Conservation (phyloP, 306 rosid genomes). For the Nissolia schottii region DNA sequence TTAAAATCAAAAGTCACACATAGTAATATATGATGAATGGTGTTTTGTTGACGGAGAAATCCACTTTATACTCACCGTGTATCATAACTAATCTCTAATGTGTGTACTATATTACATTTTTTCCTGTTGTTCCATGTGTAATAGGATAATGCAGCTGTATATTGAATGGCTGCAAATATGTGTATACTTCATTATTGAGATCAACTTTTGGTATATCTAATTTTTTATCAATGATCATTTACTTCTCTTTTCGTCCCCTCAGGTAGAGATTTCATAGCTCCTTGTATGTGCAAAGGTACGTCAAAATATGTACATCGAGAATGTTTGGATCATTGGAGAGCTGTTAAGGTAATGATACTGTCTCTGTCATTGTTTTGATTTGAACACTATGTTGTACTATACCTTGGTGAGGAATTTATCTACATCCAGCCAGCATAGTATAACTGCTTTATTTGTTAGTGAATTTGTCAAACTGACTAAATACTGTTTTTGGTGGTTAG, state of each 20-base stretch:
- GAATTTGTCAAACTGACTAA: background rate
- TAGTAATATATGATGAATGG: background rate
- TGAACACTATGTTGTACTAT: background rate
- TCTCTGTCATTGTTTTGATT: background rate
- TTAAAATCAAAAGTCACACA: background rate
- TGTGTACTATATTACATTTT: background rate
- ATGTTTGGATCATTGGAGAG: constrained; percentile 98
- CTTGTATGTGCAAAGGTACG: constrained; percentile 95
- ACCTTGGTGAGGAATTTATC: background rate
- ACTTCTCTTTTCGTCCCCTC: constrained; percentile 3
- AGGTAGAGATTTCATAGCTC: constrained; percentile 99
- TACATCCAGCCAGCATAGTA: background rate
- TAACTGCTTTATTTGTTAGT: background rate
- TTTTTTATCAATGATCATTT: background rate
- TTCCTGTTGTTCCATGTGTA: background rate
- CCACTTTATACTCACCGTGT: background rate
- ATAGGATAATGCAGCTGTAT: background rate
- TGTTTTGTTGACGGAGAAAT: background rate
- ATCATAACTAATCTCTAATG: background rate
- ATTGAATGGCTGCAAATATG: background rate
- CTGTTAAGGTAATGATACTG: constrained; percentile 58
- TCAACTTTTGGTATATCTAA: background rate
- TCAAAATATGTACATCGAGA: constrained; percentile 96
- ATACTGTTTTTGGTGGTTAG: background rate
- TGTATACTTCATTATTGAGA: background rate